Percentiles rank a stretch among this genome's conserved stretches.
These are phyloP conservation scores for Colletotrichum somersetense DNA, from an alignment of 2,329 filamentous ascomycete genomes.

Conservation along the genomic window DNA sequence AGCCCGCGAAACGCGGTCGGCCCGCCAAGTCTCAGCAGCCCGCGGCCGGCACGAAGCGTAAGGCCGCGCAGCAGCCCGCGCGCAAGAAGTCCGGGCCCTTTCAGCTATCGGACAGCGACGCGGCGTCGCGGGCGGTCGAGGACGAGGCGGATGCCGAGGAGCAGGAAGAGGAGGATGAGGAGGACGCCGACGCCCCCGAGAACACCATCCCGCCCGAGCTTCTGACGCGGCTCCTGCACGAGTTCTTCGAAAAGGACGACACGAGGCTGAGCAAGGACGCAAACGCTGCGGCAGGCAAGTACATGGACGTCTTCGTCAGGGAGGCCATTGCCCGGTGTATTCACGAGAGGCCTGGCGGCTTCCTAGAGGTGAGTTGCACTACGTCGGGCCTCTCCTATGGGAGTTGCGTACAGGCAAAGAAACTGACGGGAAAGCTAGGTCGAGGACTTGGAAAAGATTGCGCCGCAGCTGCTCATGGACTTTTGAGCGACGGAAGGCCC, in stretches of 20 bases:
- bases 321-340: conserved; percentile 87
- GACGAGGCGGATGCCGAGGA: conserved; percentile 43
- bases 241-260: conserved; percentile 79
- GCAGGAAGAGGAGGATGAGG: conserved; percentile 46
- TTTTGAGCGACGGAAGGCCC: conserved; percentile 68
- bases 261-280: conserved; percentile 84
- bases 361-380: conserved; percentile 74
- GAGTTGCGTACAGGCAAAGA: neutral
- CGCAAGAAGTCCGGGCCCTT: conserved; percentile 48
- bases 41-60: conserved; percentile 25
- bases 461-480: conserved; percentile 87
- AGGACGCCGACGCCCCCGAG: conserved; percentile 53
- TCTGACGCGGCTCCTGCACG: conserved; percentile 80
- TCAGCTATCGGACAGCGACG: conserved; percentile 51
- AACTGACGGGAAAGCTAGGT: conserved; percentile 63
- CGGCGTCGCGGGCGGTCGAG: conserved; percentile 42
- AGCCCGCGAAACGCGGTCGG: conserved; percentile 53
- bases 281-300: conserved; percentile 81
- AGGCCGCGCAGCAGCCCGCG: conserved; percentile 46
- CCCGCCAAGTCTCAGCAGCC: conserved; percentile 44
- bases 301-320: conserved; percentile 90
- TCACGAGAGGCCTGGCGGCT: conserved; percentile 76
- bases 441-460: conserved; percentile 90
- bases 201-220: conserved; percentile 78
- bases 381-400: conserved; percentile 5